phyloP scores from a whole-genome alignment of 441 rosid genomes.

The Gossypium schwendimanii region DNA sequence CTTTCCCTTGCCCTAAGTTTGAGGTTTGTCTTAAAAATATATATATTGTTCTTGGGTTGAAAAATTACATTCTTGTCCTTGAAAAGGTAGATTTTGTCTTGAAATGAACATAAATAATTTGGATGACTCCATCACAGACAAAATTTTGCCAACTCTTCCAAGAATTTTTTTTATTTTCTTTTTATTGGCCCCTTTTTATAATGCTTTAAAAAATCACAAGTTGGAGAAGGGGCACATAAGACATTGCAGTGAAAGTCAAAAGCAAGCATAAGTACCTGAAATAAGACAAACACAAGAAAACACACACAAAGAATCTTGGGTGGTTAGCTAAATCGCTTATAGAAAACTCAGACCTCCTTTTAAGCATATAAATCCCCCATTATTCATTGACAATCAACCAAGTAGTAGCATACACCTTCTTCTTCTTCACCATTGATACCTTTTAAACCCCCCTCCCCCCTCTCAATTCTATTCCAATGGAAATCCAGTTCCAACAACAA shows the following conservation, averaged over 20 bases:
- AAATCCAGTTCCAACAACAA: constrained; percentile 44
- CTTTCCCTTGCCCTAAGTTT: background rate
- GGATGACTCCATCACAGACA: background rate
- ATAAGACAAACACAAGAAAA: constrained; percentile 17
- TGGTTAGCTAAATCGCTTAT: constrained; percentile 15
- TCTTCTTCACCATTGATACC: background rate
- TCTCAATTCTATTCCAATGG: constrained; percentile 27
- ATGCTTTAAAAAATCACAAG: background rate
- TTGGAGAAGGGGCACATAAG: background rate
- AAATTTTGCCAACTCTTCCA: background rate
- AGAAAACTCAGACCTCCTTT: constrained; percentile 14
- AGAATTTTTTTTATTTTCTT: background rate
- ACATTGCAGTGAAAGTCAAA: constrained; percentile 4
- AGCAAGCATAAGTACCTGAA: background rate
- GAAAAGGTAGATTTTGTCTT: background rate
- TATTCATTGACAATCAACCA: constrained; percentile 18
- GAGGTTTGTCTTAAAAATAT: background rate
- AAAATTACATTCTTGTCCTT: background rate
- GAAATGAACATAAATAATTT: background rate
- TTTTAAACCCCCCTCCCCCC: background rate
- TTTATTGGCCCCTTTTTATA: background rate
- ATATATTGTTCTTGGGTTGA: background rate
- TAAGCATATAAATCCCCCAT: constrained; percentile 17
- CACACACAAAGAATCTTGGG: constrained; percentile 16
- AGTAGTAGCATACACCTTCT: constrained; percentile 13